phyloP scores from a whole-genome alignment of 768 basidiomycete genomes.

The Chalciporus pseudorubinellus region DNA sequence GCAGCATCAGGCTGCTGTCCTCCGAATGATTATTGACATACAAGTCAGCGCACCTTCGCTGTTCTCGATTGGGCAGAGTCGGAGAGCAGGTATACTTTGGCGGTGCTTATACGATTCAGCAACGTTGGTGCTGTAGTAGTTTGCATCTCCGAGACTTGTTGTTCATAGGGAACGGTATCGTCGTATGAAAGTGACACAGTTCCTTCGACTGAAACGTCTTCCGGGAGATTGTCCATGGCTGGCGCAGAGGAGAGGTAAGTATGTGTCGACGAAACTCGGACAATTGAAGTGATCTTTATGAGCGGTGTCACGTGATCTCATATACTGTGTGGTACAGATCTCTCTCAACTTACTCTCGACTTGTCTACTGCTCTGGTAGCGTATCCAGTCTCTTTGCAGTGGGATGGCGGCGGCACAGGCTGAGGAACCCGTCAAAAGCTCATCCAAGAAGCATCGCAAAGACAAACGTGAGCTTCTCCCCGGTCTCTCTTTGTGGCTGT shows the following conservation, averaged over 20 bases:
- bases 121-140: slow-evolving; percentile 37
- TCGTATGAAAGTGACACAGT: slow-evolving; percentile 48
- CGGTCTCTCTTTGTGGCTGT: background rate
- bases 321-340: background rate
- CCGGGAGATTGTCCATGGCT: slow-evolving; percentile 50
- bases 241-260: background rate
- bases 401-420: slow-evolving; percentile 26
- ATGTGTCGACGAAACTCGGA: background rate
- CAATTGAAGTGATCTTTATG: no score
- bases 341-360: no score
- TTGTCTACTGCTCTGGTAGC: background rate
- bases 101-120: slow-evolving; percentile 65
- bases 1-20: slow-evolving; percentile 46
- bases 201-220: slow-evolving; percentile 33
- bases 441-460: slow-evolving; percentile 89
- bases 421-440: slow-evolving; percentile 52
- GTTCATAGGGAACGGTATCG: slow-evolving; percentile 54
- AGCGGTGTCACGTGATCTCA: background rate
- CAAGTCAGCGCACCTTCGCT: slow-evolving; percentile 69
- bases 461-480: slow-evolving; percentile 77
- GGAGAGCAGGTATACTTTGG: slow-evolving; percentile 75
- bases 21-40: slow-evolving; percentile 35
- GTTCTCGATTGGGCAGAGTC: slow-evolving; percentile 58
- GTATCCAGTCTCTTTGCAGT: background rate
- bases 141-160: slow-evolving; percentile 41